phyloP scores from a whole-genome alignment of 148 eudicot genomes.

The Nyssa sinensis region DNA sequence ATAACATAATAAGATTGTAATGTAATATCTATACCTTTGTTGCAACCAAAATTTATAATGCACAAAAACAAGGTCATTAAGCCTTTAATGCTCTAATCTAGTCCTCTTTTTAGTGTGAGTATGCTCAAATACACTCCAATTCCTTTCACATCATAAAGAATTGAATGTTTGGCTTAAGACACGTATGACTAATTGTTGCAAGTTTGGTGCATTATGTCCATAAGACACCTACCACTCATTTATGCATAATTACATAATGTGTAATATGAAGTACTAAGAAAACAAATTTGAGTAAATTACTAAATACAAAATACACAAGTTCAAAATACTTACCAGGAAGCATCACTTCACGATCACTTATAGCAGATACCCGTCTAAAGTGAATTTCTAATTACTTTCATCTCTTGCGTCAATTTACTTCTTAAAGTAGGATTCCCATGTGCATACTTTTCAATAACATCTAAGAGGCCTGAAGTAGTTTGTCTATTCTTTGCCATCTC shows the following conservation, averaged over 20 bases:
- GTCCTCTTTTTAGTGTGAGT: constrained; percentile 17
- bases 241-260: neutral
- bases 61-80: constrained; percentile 18
- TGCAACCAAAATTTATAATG: constrained; percentile 11
- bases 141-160: constrained; percentile 16
- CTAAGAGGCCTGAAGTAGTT: neutral
- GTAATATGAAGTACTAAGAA: neutral
- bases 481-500: neutral
- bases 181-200: constrained; percentile 6
- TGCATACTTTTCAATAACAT: no score
- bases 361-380: neutral
- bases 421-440: constrained; percentile 7
- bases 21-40: no score
- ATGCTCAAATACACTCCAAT: constrained; percentile 19
- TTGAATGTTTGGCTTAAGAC: constrained; percentile 15
- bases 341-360: neutral
- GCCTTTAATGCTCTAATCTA: constrained; percentile 20
- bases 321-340: neutral
- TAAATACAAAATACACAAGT: no score
- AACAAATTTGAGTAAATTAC: neutral
- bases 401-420: neutral
- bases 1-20: no score
- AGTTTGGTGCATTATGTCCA: constrained; percentile 4
- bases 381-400: neutral
- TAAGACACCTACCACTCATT: constrained; percentile 13